Base-by-base conservation (phyloP, 1,139 yeast genomes). In the Diutina ranongensis region DNA sequence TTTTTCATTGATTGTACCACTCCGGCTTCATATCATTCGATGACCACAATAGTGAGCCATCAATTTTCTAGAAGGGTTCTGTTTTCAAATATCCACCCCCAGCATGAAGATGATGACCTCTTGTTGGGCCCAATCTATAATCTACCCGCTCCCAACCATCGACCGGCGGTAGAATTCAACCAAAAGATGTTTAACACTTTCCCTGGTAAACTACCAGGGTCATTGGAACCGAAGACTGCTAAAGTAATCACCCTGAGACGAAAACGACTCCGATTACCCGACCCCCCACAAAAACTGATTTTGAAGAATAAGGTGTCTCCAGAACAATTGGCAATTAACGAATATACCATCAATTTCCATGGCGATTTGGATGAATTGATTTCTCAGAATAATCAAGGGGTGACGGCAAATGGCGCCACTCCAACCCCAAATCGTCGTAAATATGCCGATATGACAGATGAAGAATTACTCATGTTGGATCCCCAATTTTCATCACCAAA, bases 391-490 rank as follows among this genome's bases (percentile, higher is more conserved):
- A 31, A 31, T 31, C 34, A 4, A 4, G 34, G 15, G 12, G 28
- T 13, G 40, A 13, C 28, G 27, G 27, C 13, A 27, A n/a, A 18
- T 27, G 40, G n/a, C 4, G 28, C 45, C 45, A 27, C 53, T 18
- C 12, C 38, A 18, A 10, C 32, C 4, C 42, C 42, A 1, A 28
- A 32, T 3, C 59, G 77, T 44, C 66, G 78, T 50, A 78, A 78
- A 56, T 72, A 78, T 52, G 72, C 76, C 12, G 81, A 72, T 2
- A 76, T 82, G 84, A 69, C 83, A 3, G 70, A 75, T 55, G 82
- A 76, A 51, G 87, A 82, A 57, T 62, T 82, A 45, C 62, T 78
- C 55, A 78, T 74, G 3, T 59, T 80, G 33, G 42, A 38, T 13
- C 42, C 42, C 1, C 42, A 38, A 12, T 38, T 21, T 22, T 32